Evolutionary conservation across 139 green algal species (phyloP).

Genomic region (Chlorella sorokiniana): DNA sequence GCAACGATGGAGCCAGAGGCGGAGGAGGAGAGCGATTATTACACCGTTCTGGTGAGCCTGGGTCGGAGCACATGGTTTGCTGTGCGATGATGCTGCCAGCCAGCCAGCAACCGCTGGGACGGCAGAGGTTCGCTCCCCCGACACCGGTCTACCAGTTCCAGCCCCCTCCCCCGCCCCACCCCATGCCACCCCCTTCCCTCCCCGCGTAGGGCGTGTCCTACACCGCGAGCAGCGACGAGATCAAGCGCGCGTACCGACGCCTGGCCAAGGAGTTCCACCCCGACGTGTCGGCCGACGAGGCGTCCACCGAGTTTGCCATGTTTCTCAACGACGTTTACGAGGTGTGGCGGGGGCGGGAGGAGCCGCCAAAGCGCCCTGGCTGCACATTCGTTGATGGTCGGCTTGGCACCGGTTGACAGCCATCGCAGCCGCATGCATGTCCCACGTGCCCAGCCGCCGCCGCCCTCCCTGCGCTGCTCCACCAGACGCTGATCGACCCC

Average conservation of each 20-base stretch:
- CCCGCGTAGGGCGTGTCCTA: slow-evolving; percentile 18
- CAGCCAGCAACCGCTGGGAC: too few relatives aligned
- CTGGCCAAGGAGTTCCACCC: slow-evolving; percentile 49
- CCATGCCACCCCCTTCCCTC: background rate
- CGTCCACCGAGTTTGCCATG: slow-evolving; percentile 32
- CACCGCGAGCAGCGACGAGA: slow-evolving; percentile 29
- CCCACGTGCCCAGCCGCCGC: too few relatives aligned
- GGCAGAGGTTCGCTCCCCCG: too few relatives aligned
- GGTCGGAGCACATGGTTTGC: background rate
- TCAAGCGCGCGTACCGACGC: slow-evolving; percentile 32
- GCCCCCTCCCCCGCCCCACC: background rate
- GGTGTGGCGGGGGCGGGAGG: too few relatives aligned
- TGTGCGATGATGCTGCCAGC: background rate
- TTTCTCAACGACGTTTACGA: slow-evolving; percentile 48
- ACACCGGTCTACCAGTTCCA: background rate
- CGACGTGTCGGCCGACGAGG: slow-evolving; percentile 33
- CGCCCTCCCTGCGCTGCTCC: background rate
- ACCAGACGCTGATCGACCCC: slow-evolving; percentile 38
- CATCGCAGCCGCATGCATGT: too few relatives aligned
- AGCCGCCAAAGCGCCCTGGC: too few relatives aligned
- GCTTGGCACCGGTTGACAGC: too few relatives aligned
- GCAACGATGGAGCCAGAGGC: background rate
- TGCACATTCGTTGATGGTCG: too few relatives aligned
- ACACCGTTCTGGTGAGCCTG: background rate
- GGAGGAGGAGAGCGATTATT: slow-evolving; percentile 10